phyloP scores from a whole-genome alignment of 306 rosid genomes.

The Acacia acuminata region DNA sequence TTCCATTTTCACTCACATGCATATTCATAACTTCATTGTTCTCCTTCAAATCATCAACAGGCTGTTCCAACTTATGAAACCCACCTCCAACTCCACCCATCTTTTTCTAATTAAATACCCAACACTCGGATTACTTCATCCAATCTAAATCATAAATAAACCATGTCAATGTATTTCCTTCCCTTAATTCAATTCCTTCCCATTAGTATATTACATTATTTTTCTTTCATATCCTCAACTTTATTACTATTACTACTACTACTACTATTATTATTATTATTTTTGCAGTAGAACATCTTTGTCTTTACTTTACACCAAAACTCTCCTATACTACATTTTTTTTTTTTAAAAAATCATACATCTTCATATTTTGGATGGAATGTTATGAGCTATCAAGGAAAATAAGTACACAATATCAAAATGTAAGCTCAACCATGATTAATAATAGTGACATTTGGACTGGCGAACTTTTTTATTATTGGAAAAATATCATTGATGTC shows the following conservation, averaged over 20 bases:
- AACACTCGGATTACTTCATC: not conserved
- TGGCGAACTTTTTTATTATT: too few relatives aligned
- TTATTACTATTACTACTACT: too few relatives aligned
- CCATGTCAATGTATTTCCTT: not conserved
- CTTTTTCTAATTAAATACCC: not conserved
- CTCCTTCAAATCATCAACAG: not conserved
- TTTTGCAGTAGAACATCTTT: not conserved
- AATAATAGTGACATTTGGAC: not conserved
- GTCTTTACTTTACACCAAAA: not conserved
- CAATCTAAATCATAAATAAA: not conserved
- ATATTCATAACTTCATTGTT: too few relatives aligned
- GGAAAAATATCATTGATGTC: too few relatives aligned
- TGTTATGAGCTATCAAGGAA: not conserved
- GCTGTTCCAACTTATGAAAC: not conserved
- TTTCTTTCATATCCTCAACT: not conserved
- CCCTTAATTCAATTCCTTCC: not conserved
- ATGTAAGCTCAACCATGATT: not conserved
- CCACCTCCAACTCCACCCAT: not conserved
- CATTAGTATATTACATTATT: not conserved
- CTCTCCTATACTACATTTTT: not conserved
- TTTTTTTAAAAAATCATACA: not conserved
- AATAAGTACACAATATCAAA: not conserved
- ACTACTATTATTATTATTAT: too few relatives aligned
- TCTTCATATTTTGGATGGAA: not conserved
- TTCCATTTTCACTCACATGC: not conserved